Conservation (phyloP, 2,329 filamentous ascomycete genomes). For the Colletotrichum eremochloae region DNA sequence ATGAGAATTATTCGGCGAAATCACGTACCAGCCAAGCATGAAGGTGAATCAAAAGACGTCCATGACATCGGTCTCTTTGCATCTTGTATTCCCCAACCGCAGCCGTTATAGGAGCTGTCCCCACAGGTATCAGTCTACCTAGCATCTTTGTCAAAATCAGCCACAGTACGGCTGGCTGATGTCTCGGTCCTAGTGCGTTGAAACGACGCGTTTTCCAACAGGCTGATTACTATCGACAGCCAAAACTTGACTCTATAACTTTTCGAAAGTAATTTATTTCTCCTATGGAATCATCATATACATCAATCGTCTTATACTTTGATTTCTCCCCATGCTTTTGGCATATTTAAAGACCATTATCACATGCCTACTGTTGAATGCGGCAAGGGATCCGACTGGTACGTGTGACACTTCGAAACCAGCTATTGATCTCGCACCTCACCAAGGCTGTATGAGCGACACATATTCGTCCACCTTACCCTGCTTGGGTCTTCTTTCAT, state of each 20-base stretch:
- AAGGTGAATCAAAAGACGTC: neutral
- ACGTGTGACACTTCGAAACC: neutral
- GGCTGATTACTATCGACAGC: too few species aligned
- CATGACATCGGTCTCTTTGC: neutral
- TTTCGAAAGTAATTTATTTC: neutral
- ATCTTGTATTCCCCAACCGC: neutral
- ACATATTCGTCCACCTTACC: neutral
- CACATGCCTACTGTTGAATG: neutral
- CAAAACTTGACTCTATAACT: too few species aligned
- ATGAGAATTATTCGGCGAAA: neutral
- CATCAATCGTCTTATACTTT: too few species aligned
- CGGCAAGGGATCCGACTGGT: neutral
- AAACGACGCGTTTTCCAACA: neutral
- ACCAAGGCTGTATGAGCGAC: neutral
- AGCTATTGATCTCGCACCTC: neutral
- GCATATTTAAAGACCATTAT: neutral
- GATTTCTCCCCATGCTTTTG: fast-evolving
- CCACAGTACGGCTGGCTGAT: neutral
- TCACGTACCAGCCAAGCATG: neutral
- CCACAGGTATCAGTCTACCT: neutral
- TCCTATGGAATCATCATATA: too few species aligned
- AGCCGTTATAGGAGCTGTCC: neutral
- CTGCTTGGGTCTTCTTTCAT: neutral
- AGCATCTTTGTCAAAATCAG: neutral
- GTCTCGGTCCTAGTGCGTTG: neutral